phyloP scores from a whole-genome alignment of 2,329 filamentous ascomycete genomes.

The Macrophomina phaseolina region DNA sequence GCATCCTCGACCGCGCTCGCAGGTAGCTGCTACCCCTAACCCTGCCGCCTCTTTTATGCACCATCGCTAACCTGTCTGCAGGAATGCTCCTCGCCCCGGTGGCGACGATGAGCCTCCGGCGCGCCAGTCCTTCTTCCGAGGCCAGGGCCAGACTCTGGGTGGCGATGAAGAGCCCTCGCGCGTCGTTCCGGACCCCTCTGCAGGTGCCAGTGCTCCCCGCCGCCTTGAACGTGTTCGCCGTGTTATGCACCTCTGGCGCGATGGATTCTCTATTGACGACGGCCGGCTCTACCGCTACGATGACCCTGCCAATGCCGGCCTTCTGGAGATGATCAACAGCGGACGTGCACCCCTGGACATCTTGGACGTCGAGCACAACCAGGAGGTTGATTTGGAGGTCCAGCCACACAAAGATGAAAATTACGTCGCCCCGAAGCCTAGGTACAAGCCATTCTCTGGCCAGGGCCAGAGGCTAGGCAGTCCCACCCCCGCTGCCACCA shows the following conservation, averaged over 20 bases:
- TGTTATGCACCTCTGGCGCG: slow-evolving; percentile 78
- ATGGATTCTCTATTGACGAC: slow-evolving; percentile 86
- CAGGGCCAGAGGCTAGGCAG: slow-evolving; percentile 76
- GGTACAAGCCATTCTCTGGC: slow-evolving; percentile 77
- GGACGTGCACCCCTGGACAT: slow-evolving; percentile 79
- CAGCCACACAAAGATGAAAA: slow-evolving; percentile 75
- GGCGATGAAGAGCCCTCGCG: slow-evolving; percentile 77
- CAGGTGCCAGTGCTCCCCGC: slow-evolving; percentile 39
- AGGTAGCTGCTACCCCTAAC: slow-evolving; percentile 42
- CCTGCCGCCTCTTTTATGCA: neutral
- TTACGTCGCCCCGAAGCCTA: slow-evolving; percentile 73
- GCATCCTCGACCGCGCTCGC: slow-evolving; percentile 55
- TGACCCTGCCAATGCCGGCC: slow-evolving; percentile 74
- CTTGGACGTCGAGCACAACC: slow-evolving; percentile 75
- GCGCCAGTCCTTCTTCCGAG: slow-evolving; percentile 64
- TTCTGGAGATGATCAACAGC: slow-evolving; percentile 75
- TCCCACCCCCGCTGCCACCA: slow-evolving; percentile 70
- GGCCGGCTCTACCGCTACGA: slow-evolving; percentile 79
- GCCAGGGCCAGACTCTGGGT: slow-evolving; percentile 76
- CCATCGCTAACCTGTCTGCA: slow-evolving; percentile 43
- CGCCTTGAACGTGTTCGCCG: slow-evolving; percentile 65
- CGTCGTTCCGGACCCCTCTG: slow-evolving; percentile 66
- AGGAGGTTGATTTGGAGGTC: slow-evolving; percentile 80
- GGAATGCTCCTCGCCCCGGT: slow-evolving; percentile 66
- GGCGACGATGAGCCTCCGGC: slow-evolving; percentile 57